Conservation (phyloP, 2,329 filamentous ascomycete species). For the Aspergillus sojae region DNA sequence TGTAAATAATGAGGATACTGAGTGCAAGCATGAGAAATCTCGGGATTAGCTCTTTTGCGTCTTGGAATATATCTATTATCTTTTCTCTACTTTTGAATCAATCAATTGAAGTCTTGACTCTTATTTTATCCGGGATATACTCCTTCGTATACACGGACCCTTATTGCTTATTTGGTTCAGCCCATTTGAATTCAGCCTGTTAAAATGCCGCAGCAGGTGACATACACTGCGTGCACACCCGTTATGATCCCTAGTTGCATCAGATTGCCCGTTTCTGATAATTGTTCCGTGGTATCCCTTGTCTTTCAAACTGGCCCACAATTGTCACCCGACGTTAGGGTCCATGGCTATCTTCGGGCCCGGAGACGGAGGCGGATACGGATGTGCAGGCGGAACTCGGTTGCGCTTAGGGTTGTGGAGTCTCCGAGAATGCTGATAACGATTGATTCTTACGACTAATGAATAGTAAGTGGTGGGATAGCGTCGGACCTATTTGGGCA, state of each 20-base stretch:
- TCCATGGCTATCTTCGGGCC: not conserved
- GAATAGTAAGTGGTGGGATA: not conserved
- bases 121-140: not conserved
- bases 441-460: too few relatives aligned
- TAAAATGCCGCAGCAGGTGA: not conserved
- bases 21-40: not conserved
- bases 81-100: not conserved
- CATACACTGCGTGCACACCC: not conserved
- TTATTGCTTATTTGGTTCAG: not conserved
- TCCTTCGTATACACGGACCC: not conserved
- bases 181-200: not conserved
- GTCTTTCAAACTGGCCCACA: not conserved
- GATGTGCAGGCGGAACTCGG: not conserved
- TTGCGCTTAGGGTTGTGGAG: not conserved
- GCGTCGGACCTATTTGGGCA: not conserved
- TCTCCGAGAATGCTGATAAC: not conserved
- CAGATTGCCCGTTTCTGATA: not conserved
- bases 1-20: not conserved
- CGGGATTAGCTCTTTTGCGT: not conserved
- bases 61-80: not conserved
- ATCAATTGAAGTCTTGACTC: not conserved
- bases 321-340: not conserved
- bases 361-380: slow-evolving; percentile 20
- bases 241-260: too few relatives aligned
- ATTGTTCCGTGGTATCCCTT: not conserved